These are phyloP conservation scores for Asterophora parasitica DNA, from an alignment of 768 basidiomycete genomes.

Conservation along the genomic window DNA sequence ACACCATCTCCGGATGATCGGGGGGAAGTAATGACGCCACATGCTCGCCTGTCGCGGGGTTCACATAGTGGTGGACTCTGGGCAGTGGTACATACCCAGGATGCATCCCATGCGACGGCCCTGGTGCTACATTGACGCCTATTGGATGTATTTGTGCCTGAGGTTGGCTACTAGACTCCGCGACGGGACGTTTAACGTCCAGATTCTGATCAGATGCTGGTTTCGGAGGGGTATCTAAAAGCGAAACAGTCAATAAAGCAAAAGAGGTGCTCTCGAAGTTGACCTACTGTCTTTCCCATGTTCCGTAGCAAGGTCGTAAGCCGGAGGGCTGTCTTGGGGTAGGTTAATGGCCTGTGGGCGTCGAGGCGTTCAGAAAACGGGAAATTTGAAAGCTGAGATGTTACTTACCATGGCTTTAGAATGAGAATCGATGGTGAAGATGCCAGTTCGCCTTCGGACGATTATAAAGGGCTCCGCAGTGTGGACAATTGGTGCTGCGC, in stretches of 20 bases:
- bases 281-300: slow-evolving; percentile 25
- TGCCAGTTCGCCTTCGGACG: no score
- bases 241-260: neutral
- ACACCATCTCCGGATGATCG: slow-evolving; percentile 79
- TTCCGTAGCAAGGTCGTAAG: slow-evolving; percentile 39
- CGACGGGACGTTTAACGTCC: slow-evolving; percentile 8
- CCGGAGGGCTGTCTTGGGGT: slow-evolving; percentile 41
- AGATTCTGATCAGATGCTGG: slow-evolving; percentile 2
- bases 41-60: slow-evolving; percentile 54
- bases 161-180: slow-evolving; percentile 5
- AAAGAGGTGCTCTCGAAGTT: neutral
- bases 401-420: slow-evolving; percentile 21
- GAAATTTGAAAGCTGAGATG: neutral
- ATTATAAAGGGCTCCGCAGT: slow-evolving; percentile 1
- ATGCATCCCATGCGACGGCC: slow-evolving; percentile 10
- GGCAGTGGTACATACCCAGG: slow-evolving; percentile 27
- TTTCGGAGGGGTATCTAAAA: neutral
- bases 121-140: slow-evolving; percentile 16
- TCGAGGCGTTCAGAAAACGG: slow-evolving; percentile 2
- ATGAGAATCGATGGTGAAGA: no score
- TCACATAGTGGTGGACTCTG: slow-evolving; percentile 63
- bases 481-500: slow-evolving; percentile 8
- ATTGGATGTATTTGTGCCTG: neutral
- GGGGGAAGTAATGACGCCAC: slow-evolving; percentile 67
- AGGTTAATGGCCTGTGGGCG: slow-evolving; percentile 11